phyloP scores from a whole-genome alignment of 1,284 basidiomycete genomes.

The Ceratobasidium sp. region DNA sequence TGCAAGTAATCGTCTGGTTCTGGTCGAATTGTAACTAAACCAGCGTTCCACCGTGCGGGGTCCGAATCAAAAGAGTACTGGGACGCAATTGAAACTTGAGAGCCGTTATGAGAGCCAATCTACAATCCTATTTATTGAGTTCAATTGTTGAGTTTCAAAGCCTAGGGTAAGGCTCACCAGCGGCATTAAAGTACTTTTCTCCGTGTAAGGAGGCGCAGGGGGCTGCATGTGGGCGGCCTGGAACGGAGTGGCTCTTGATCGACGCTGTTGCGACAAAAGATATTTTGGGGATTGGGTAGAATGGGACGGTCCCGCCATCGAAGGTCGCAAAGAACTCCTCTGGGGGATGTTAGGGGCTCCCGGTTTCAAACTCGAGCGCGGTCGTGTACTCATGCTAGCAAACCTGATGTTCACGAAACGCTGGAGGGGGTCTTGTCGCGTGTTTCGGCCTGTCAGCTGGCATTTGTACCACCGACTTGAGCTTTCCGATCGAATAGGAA shows the following conservation, averaged over 20 bases:
- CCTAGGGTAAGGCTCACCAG: not conserved
- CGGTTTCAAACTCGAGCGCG: not conserved
- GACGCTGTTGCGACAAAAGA: not conserved
- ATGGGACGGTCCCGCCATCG: not conserved
- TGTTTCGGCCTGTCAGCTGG: not conserved
- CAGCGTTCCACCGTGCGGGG: not conserved
- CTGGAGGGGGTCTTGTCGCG: not conserved
- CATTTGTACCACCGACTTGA: conserved; percentile 1
- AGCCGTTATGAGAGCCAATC: conserved; percentile 9
- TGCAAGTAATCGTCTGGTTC: conserved; percentile 62
- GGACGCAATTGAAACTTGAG: conserved; percentile 28
- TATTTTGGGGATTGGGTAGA: not conserved
- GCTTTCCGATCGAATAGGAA: conserved; percentile 11
- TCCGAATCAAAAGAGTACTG: conserved; percentile 49
- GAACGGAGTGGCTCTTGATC: not conserved
- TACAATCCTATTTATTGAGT: not conserved
- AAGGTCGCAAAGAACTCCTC: conserved; percentile 3
- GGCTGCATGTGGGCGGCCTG: conserved; percentile 14
- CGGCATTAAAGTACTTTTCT: not conserved
- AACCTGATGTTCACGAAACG: not conserved
- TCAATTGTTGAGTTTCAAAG: not conserved
- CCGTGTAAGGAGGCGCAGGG: not conserved
- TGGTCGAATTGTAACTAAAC: not conserved
- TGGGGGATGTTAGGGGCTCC: not conserved
- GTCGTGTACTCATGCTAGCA: conserved; percentile 5